Conservation (phyloP, 176 grass and related monocot genomes). For the Rhipidocladum racemiflorum region DNA sequence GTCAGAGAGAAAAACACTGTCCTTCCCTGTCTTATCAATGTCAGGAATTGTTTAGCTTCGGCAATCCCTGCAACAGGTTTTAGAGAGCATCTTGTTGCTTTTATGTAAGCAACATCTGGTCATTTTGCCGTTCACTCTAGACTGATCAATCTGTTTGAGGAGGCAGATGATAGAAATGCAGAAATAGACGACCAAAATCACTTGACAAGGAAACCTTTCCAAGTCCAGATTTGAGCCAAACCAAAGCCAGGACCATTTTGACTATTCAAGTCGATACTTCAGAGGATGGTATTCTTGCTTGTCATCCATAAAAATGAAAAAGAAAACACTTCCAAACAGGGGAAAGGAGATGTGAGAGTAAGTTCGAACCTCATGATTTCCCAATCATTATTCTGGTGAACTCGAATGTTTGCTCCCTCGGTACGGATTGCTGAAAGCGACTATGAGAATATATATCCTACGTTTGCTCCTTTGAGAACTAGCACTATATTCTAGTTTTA, state of each 20-base stretch:
- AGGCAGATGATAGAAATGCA: neutral
- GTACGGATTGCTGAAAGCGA: conserved; percentile 28
- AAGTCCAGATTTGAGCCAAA: neutral
- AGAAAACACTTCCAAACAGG: neutral
- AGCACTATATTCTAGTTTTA: neutral
- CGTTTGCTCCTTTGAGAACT: neutral
- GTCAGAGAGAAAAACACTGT: neutral
- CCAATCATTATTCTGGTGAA: conserved; percentile 34
- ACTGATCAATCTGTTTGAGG: neutral
- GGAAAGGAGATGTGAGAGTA: neutral
- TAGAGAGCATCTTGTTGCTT: neutral
- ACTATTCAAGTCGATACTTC: neutral
- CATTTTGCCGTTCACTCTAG: neutral
- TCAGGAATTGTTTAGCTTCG: neutral
- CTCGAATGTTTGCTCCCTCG: conserved; percentile 19
- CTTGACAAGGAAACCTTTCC: neutral
- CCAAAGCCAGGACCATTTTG: neutral
- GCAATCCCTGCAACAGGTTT: neutral
- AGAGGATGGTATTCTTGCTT: neutral
- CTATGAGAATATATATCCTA: neutral
- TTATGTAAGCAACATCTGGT: neutral
- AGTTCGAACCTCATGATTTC: conserved; percentile 18
- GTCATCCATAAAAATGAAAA: neutral
- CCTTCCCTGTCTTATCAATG: neutral
- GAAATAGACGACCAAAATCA: neutral